A percentile compares a stretch with the other conserved stretches of the same genome.
Conservation (phyloP, 1,139 yeast genomes). For the Pichia sp. region DNA sequence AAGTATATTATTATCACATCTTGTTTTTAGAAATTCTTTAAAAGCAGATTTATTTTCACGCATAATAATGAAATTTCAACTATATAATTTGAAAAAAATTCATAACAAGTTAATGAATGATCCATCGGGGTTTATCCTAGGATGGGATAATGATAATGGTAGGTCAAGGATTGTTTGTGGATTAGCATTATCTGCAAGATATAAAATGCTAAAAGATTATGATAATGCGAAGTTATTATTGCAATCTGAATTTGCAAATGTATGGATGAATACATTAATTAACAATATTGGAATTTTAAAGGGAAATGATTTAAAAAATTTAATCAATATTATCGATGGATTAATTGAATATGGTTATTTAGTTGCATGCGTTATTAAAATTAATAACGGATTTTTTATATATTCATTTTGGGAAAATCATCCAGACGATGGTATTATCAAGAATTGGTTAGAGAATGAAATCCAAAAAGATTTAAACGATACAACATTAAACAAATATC, state of each 20-base stretch:
- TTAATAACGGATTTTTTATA: constrained; percentile 13
- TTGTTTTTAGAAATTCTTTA: constrained; percentile 17
- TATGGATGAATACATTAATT: constrained; percentile 21
- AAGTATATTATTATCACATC: constrained; percentile 17
- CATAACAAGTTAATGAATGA: constrained; percentile 13
- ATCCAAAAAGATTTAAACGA: neutral
- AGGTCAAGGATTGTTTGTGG: constrained; percentile 15
- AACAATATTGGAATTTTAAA: constrained; percentile 7
- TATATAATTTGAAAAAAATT: constrained; percentile 12
- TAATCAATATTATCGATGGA: constrained; percentile 17
- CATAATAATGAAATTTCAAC: constrained; percentile 18
- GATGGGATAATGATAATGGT: constrained; percentile 8
- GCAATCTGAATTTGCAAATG: constrained; percentile 9
- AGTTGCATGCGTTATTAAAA: constrained; percentile 11
- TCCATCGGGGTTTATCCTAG: constrained; percentile 10
- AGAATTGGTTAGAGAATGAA: constrained; percentile 13
- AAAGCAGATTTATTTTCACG: constrained; percentile 13
- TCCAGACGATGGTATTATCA: constrained; percentile 14
- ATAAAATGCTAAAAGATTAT: constrained; percentile 18
- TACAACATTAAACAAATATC: constrained; percentile 5
- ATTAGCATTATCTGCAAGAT: constrained; percentile 22
- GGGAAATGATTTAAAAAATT: constrained; percentile 18
- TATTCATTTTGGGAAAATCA: constrained; percentile 25
- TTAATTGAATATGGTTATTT: constrained; percentile 15
- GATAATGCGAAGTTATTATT: constrained; percentile 15